Evolutionary conservation across 169 alveolate species (phyloP), one percentile per base, ranked within the genome.

Genomic region (Neospora caninum): DNA sequence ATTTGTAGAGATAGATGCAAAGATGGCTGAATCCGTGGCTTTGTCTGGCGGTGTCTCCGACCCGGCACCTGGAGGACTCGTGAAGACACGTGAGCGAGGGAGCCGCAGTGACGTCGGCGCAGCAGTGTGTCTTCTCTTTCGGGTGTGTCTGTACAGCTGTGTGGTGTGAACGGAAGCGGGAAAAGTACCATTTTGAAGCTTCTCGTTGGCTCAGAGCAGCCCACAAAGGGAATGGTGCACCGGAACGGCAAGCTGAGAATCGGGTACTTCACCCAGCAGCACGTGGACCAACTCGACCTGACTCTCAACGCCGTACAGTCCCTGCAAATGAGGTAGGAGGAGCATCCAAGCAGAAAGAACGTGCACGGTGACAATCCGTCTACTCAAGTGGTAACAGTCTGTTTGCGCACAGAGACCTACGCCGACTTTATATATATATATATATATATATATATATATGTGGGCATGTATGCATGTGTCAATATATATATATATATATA

Each of bases 131-230:
- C 58, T 4, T 49, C 22, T 13, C 58, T 49, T 7, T 49, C 58
- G 4, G 58, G 13, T 13, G 58, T 49, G 58, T 22, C 31, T 7
- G 95, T 87, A 45, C 95, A 95, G 95, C 96, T 99, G 84, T 99
- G 99, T 54, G 99, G 99, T 39, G 99, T 99, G n/a, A 99, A 99
- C 94, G 99, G 99, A 58, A 98, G 99, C 94, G 99, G 99, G 39
- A 99, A 99, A 96, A 97, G 99, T 88, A 99, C 99, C 29, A 96
- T 99, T 78, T 96, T 94, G 92, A 98, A 98, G 95, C 97, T 99
- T 13, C 97, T 99, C 69, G 96, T 96, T 70, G 99, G 99, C 84
- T 97, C 97, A 91, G 95, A 98, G 54, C 95, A 94, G 64, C 98
- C 98, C 53, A 95, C 96, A 84, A 98, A 96, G 88, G 99, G 99